Conservation (phyloP, 768 basidiomycete species). For the Termitomyces titanicus region DNA sequence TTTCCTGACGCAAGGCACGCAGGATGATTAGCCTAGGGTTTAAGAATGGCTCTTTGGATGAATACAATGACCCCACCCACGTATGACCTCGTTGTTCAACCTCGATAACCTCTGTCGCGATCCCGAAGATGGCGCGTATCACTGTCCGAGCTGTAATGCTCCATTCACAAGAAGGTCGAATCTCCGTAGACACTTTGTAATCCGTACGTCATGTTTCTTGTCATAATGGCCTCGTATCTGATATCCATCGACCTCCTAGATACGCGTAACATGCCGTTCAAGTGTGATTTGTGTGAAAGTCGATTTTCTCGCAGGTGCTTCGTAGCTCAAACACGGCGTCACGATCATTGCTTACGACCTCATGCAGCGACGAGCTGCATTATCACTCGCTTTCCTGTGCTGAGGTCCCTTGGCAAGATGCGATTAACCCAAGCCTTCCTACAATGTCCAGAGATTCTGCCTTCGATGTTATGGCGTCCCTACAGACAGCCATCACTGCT, state of each 20-base stretch:
- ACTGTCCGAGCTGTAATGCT: slow-evolving; percentile 31
- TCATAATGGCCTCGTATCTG: neutral
- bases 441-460: neutral
- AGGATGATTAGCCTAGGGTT: neutral
- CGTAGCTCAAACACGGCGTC: too few species aligned
- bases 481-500: neutral
- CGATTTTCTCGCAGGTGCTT: slow-evolving; percentile 6
- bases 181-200: slow-evolving; percentile 31
- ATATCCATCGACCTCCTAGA: neutral
- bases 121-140: slow-evolving; percentile 30
- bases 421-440: neutral
- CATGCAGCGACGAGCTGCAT: slow-evolving; percentile 11
- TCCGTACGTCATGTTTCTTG: slow-evolving; percentile 21
- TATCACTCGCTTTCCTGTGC: slow-evolving; percentile 7
- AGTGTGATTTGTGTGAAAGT: slow-evolving; percentile 1
- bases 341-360: too few species aligned
- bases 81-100: slow-evolving; percentile 10
- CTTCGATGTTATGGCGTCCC: neutral
- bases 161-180: slow-evolving; percentile 35
- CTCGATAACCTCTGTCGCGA: slow-evolving; percentile 31
- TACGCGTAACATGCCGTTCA: slow-evolving; percentile 8
- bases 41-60: neutral
- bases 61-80: neutral
- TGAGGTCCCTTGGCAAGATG: neutral
- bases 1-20: neutral